Conservation (phyloP, 176 grass and related monocot genomes). For the Oropetium thomaeum region DNA sequence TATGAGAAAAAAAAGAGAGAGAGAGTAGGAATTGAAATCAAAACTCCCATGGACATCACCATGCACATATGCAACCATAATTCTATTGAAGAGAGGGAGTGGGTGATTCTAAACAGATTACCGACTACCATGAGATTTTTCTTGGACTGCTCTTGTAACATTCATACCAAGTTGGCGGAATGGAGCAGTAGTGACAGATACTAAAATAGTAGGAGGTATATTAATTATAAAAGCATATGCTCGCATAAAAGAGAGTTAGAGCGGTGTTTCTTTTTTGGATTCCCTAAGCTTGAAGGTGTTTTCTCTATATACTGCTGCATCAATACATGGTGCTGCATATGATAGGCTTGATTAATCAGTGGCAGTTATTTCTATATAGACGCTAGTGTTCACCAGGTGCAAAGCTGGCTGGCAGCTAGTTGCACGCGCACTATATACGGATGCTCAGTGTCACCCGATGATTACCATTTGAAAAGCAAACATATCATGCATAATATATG, state of each 20-base stretch:
- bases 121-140: not conserved
- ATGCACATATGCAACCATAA: no score
- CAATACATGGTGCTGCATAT: conserved; percentile 32
- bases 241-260: conserved; percentile 26
- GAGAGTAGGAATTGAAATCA: no score
- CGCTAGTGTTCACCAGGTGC: conserved; percentile 11
- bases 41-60: no score
- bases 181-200: conserved; percentile 28
- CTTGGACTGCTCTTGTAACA: not conserved
- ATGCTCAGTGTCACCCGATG: conserved; percentile 28
- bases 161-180: conserved; percentile 21
- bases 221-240: conserved; percentile 34
- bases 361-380: conserved; percentile 36
- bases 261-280: conserved; percentile 22
- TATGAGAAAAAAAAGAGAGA: no score
- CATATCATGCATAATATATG: conserved; percentile 20
- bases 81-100: not conserved
- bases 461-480: conserved; percentile 30
- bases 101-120: no score
- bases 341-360: conserved; percentile 31
- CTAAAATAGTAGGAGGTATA: conserved; percentile 21
- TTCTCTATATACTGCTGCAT: conserved; percentile 20
- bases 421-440: conserved; percentile 18
- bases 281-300: not conserved
- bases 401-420: conserved; percentile 13